These are phyloP conservation scores for Ophiostoma sp. DNA, from an alignment of 2,329 filamentous ascomycete species.

Conservation along the genomic window DNA sequence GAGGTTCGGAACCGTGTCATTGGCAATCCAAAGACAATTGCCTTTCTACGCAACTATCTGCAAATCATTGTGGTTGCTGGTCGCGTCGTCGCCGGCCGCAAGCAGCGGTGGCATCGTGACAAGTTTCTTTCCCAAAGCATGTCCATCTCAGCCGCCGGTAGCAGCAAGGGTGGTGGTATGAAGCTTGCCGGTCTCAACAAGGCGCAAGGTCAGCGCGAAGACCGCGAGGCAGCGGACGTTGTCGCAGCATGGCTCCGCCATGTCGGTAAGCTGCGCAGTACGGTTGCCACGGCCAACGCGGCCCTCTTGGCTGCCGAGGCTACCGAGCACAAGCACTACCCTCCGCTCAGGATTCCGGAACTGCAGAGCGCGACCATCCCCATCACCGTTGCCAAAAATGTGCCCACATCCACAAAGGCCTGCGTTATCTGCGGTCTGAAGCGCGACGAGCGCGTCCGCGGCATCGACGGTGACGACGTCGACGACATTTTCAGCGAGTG, in stretches of 20 bases:
- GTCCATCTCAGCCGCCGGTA: constrained; percentile 69
- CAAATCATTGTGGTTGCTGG: constrained; percentile 66
- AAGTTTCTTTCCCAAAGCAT: constrained; percentile 81
- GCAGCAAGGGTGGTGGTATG: constrained; percentile 77
- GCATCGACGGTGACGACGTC: constrained; percentile 68
- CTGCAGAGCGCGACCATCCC: constrained; percentile 64
- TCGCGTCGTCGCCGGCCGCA: constrained; percentile 81
- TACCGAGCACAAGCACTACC: constrained; percentile 25
- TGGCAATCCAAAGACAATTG: constrained; percentile 59
- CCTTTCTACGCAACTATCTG: constrained; percentile 66
- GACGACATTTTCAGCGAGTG: constrained; percentile 95
- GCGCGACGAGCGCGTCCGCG: constrained; percentile 77
- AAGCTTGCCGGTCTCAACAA: constrained; percentile 86
- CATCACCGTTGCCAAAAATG: constrained; percentile 70
- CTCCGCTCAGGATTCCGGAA: constrained; percentile 63
- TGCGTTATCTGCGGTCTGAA: constrained; percentile 88
- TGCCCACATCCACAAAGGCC: constrained; percentile 68
- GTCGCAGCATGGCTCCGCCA: constrained; percentile 73
- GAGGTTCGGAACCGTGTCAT: constrained; percentile 64
- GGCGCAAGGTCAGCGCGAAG: constrained; percentile 76
- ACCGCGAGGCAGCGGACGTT: constrained; percentile 79
- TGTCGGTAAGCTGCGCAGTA: constrained; percentile 71
- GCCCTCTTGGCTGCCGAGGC: constrained; percentile 36
- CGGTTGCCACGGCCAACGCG: constrained; percentile 65
- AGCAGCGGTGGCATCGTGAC: constrained; percentile 88